Percentiles rank a stretch among this genome's conserved stretches.
Evolutionary conservation across 2,329 filamentous ascomycete genomes (phyloP).

Genomic region (Helotiales sp.): DNA sequence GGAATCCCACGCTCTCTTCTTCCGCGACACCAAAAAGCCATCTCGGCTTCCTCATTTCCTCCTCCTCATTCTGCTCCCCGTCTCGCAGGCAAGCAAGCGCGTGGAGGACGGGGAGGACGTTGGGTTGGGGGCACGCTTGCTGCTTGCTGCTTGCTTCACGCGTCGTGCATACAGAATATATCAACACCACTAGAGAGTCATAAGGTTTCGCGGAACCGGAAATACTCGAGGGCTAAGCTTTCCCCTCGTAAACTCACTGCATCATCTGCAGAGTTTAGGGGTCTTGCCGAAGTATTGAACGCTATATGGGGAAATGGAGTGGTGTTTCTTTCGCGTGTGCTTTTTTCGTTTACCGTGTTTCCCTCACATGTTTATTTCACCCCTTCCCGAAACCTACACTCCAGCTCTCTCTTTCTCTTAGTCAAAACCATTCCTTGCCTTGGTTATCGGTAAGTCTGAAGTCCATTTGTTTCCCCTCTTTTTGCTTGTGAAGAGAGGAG

Average conservation of each 20-base stretch:
- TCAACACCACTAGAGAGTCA: too few relatives aligned
- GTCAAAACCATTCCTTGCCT: too few relatives aligned
- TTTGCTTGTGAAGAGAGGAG: too few relatives aligned
- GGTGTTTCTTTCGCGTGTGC: background rate
- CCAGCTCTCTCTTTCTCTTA: too few relatives aligned
- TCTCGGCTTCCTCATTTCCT: slow-evolving; percentile 8
- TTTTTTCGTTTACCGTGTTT: background rate
- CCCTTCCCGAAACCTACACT: background rate
- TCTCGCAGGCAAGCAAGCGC: too few relatives aligned
- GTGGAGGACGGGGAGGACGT: background rate
- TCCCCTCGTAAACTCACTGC: background rate
- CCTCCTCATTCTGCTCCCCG: background rate
- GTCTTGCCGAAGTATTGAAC: too few relatives aligned
- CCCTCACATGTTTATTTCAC: background rate
- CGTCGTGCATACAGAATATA: background rate
- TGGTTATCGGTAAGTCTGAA: too few relatives aligned
- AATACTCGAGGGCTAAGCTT: background rate
- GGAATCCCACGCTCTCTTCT: background rate
- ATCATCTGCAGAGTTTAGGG: background rate
- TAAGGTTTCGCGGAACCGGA: background rate
- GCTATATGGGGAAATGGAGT: too few relatives aligned
- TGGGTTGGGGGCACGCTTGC: background rate
- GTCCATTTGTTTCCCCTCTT: too few relatives aligned
- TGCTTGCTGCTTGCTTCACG: background rate
- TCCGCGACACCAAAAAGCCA: background rate